phyloP scores from a whole-genome alignment of 768 basidiomycete species.

The Leccinum boreale region DNA sequence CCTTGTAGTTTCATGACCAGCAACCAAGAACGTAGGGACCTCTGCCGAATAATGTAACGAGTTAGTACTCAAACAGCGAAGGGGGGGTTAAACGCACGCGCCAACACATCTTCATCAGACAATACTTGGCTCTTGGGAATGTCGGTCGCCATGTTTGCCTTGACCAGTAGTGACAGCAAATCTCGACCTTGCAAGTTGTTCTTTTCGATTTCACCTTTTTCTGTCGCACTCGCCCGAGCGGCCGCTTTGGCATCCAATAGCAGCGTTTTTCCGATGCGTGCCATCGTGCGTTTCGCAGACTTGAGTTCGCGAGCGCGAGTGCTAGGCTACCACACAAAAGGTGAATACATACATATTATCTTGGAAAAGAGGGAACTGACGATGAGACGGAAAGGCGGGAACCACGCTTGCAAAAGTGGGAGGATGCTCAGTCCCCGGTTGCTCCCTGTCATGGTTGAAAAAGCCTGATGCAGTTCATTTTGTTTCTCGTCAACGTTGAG shows the following conservation, averaged over 20 bases:
- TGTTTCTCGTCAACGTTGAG: constrained; percentile 20
- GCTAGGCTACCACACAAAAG: constrained; percentile 19
- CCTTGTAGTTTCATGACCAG: constrained; percentile 1
- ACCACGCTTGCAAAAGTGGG: constrained; percentile 30
- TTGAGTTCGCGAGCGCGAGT: constrained; percentile 10
- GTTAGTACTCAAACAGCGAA: neutral
- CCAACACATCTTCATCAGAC: constrained; percentile 60
- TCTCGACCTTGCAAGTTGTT: constrained; percentile 42
- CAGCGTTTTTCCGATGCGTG: constrained; percentile 49
- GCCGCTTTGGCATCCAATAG: constrained; percentile 45
- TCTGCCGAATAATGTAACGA: neutral
- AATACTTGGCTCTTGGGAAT: constrained; percentile 51
- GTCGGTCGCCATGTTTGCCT: constrained; percentile 40
- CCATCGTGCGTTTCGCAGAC: constrained; percentile 40
- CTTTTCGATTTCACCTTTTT: constrained; percentile 33
- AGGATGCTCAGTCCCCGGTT: constrained; percentile 15
- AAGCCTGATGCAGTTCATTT: constrained; percentile 31
- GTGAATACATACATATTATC: neutral
- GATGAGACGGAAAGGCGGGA: constrained; percentile 38
- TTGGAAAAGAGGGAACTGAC: constrained; percentile 25
- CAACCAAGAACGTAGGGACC: neutral
- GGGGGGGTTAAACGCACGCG: constrained; percentile 35
- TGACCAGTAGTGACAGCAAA: constrained; percentile 35
- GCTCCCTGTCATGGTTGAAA: constrained; percentile 23
- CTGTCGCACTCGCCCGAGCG: constrained; percentile 21